Percentiles rank a stretch among this genome's conserved stretches.
These are phyloP conservation scores for Dactylellina sp. DNA, from an alignment of 2,329 filamentous ascomycete genomes.

Conservation along the genomic window DNA sequence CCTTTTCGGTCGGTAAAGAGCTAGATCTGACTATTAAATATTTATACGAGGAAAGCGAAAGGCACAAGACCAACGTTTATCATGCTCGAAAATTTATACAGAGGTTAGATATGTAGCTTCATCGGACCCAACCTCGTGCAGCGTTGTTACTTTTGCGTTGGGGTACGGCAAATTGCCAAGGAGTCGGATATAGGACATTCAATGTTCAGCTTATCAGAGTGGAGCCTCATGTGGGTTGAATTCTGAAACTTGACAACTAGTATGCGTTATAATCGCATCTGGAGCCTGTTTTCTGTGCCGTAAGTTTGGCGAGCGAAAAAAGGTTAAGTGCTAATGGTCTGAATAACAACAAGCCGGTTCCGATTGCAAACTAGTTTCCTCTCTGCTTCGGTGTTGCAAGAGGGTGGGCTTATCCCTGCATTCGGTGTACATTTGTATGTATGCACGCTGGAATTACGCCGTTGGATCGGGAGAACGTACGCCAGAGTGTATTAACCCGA, in stretches of 20 bases:
- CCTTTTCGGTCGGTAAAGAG: slow-evolving; percentile 1
- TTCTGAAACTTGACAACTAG: slow-evolving; percentile 38
- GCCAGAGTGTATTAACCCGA: slow-evolving; percentile 36
- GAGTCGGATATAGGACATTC: slow-evolving; percentile 1
- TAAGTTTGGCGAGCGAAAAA: neutral
- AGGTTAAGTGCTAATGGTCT: neutral
- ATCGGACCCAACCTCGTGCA: neutral
- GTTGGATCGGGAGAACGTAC: slow-evolving; percentile 36
- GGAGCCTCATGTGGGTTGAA: slow-evolving; percentile 50
- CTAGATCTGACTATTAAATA: neutral
- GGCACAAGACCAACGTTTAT: neutral
- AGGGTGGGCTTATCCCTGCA: slow-evolving; percentile 12
- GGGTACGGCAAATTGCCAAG: slow-evolving; percentile 23
- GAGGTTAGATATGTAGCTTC: neutral
- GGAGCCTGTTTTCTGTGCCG: slow-evolving; percentile 22
- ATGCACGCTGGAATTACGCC: slow-evolving; percentile 16
- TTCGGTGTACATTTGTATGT: too few relatives aligned
- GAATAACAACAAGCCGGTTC: neutral
- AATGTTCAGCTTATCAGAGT: slow-evolving; percentile 33
- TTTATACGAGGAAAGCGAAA: neutral
- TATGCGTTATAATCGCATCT: neutral
- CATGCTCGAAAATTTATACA: neutral
- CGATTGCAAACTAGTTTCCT: slow-evolving; percentile 19
- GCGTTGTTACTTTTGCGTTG: slow-evolving; percentile 49
- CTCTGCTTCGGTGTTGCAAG: slow-evolving; percentile 12